Conservation (phyloP, 768 basidiomycete species). For the Termitomyces sp. region DNA sequence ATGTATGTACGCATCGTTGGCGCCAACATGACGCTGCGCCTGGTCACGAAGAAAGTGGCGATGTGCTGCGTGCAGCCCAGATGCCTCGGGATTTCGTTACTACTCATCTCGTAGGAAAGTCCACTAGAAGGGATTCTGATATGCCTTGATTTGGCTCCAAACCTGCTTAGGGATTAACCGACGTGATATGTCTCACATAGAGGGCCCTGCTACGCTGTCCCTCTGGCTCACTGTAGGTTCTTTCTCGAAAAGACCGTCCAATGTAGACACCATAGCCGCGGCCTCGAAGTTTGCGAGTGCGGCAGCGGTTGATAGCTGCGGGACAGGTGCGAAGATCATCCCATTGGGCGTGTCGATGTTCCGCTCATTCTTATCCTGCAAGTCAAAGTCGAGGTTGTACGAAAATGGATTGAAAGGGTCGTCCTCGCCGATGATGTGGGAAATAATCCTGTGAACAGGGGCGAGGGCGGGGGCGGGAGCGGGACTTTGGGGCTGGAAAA, state of each 20-base stretch:
- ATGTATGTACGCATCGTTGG: neutral
- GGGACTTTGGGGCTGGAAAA: neutral
- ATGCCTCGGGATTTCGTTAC: neutral
- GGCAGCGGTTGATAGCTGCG: neutral
- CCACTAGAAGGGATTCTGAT: neutral
- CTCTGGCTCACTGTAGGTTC: neutral
- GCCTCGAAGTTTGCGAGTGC: conserved; percentile 2
- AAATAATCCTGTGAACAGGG: neutral
- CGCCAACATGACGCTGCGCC: neutral
- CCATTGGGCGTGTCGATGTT: neutral
- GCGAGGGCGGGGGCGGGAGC: neutral
- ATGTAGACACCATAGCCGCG: neutral
- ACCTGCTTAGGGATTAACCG: too few relatives aligned
- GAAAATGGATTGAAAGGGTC: conserved; percentile 2
- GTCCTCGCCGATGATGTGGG: neutral
- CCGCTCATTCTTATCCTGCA: neutral
- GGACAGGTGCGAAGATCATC: conserved; percentile 5
- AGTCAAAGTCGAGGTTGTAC: neutral
- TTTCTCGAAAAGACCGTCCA: neutral
- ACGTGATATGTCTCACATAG: neutral
- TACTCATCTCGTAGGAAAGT: neutral
- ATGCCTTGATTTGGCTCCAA: neutral
- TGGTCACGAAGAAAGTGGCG: neutral
- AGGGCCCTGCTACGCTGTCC: neutral
- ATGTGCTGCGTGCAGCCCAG: neutral